phyloP scores from a whole-genome alignment of 805 yeast species.

The Isabelozyma pseudorhagii region DNA sequence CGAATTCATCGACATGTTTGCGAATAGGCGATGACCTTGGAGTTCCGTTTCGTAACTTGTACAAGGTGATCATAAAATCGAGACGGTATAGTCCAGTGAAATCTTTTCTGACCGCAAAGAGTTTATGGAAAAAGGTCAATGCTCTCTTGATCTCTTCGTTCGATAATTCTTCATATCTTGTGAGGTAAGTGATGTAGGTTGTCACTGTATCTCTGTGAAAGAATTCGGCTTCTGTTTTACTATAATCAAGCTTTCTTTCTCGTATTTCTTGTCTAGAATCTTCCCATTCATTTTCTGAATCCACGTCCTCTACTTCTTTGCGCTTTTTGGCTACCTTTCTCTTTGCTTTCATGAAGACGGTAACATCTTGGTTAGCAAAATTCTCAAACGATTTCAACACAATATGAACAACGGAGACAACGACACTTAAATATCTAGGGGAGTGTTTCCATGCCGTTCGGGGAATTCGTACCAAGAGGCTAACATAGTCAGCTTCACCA shows the following conservation, averaged over 20 bases:
- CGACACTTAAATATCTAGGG: conserved; percentile 54
- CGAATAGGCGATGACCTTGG: conserved; percentile 45
- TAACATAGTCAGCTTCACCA: conserved; percentile 58
- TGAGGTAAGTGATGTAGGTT: conserved; percentile 61
- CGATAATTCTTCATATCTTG: conserved; percentile 58
- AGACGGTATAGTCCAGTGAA: conserved; percentile 59
- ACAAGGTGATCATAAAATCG: conserved; percentile 67
- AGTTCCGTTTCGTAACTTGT: conserved; percentile 46
- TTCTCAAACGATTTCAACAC: conserved; percentile 66
- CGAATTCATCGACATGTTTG: conserved; percentile 61
- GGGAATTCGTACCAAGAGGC: conserved; percentile 56
- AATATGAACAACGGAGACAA: conserved; percentile 63
- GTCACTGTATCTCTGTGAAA: conserved; percentile 60
- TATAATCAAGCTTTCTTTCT: conserved; percentile 47
- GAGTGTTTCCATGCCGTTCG: conserved; percentile 63
- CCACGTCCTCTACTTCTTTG: conserved; percentile 20
- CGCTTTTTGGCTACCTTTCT: conserved; percentile 30
- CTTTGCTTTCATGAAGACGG: conserved; percentile 45
- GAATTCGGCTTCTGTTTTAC: conserved; percentile 41
- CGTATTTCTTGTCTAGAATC: conserved; percentile 32
- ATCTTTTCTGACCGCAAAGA: conserved; percentile 59
- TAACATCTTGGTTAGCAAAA: conserved; percentile 55
- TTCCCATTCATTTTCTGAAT: conserved; percentile 32
- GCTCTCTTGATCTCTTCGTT: conserved; percentile 60
- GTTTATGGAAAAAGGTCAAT: conserved; percentile 65